Evolutionary conservation across 1,284 basidiomycete genomes (phyloP).

Genomic region (Pseudozyma tsukubaensis): DNA sequence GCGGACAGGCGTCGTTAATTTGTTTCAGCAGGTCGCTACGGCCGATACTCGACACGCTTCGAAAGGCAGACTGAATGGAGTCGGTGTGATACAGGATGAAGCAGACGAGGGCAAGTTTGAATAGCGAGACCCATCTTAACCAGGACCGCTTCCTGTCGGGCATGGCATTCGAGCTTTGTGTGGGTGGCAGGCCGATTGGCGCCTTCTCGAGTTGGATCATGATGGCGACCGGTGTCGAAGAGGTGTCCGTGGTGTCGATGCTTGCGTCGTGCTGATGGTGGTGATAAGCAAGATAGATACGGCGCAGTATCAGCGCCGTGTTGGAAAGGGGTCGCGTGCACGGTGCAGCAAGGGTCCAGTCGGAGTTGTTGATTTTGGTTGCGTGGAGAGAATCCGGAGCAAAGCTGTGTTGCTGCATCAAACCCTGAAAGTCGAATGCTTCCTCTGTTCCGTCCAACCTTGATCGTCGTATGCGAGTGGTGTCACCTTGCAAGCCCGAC

Average conservation of each 20-base stretch:
- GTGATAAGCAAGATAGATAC: too few relatives aligned
- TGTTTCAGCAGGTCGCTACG: neutral
- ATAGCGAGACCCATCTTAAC: conserved; percentile 4
- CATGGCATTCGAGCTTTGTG: neutral
- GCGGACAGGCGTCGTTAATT: conserved; percentile 29
- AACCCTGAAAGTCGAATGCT: neutral
- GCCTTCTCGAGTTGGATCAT: conserved; percentile 17
- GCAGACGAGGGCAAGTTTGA: conserved; percentile 9
- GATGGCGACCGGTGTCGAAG: neutral
- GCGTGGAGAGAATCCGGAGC: neutral
- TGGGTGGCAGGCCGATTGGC: neutral
- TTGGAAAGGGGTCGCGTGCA: neutral
- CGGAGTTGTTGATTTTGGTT: neutral
- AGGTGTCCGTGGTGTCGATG: neutral
- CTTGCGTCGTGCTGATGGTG: too few relatives aligned
- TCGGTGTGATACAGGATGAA: conserved; percentile 4
- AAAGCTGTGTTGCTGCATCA: neutral
- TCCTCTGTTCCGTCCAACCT: neutral
- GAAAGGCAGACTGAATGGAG: neutral
- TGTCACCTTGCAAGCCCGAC: too few relatives aligned
- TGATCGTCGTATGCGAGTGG: neutral
- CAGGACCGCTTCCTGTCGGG: neutral
- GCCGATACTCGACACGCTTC: neutral
- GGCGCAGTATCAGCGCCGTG: neutral
- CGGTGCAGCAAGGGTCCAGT: conserved; percentile 1